Base-by-base conservation (phyloP, 495 filamentous ascomycete species). In the Endocarpon pusillum region DNA sequence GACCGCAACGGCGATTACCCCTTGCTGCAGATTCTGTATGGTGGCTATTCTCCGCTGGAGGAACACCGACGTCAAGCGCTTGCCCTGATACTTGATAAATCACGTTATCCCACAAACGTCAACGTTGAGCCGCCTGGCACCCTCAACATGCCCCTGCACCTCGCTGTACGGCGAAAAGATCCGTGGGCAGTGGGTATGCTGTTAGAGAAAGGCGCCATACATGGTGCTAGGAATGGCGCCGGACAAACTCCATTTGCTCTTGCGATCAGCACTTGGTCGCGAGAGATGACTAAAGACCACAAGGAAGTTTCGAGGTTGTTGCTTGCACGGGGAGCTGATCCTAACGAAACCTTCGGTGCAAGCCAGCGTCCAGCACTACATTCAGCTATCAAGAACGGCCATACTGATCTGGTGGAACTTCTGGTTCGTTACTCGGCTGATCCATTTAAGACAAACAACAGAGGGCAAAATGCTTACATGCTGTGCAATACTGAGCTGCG, bases 1-100 rank as follows among this genome's bases (percentile, higher is more conserved):
- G 58, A 57, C 33, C 44, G 48, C 23, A 52, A 54, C 16, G 62
- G 62, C 10, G 42, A 42, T 21, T n/a, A 26, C 32, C 44, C 44
- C 9, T 28, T 47, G 3, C 32, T 37, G 19, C 34, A 39, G 12
- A 36, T 37, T 20, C 36, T 46, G 3, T 23, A 27, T 15, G 35
- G 19, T 7, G 36, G 43, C 15, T 32, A 29, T 27, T 23, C 29
- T 10, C 19, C 12, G 10, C 16, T 42, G 11, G 16, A 20, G 11
- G 12, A 39, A 15, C 24, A 38, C 5, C 32, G 28, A n/a, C 36
- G 40, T 14, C 29, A 42, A 12, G 40, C 40, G 14, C 36, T 42
- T 9, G 19, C 21, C 19, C 24, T 44, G 19, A 28, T 40, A n/a
- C 25, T 39, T 20, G 19, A 25, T 19, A 36, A 23, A 19, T 33